Evolutionary conservation across 2,329 filamentous ascomycete species (phyloP), one percentile per base, ranked within the genome.

Genomic region (Tolypocladium sp.): DNA sequence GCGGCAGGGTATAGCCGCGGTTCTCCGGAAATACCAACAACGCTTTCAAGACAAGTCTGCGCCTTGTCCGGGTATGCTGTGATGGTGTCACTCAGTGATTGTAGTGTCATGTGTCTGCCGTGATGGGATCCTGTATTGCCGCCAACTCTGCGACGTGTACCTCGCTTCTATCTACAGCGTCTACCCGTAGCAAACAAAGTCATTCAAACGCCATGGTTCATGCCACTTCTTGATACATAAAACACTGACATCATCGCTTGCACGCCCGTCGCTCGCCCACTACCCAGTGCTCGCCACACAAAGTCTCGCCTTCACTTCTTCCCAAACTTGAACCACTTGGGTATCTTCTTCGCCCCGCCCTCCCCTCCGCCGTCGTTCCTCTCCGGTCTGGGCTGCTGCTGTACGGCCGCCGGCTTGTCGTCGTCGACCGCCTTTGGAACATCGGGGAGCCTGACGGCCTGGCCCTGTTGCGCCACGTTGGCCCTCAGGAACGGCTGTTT

Each of bases 321-420:
- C 9, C 84, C 84, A 58, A 88, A 74, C 71, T 89, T 89, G 46
- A 92, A 73, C 83, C 89, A 91, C 71, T 90, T 91, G 25, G 88
- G 88, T 60, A 81, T 61, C 64, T 78, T 79, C 71, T 79, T 81
- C 12, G 44, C 38, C 13, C 65, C 70, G 57, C 73, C 70, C 46
- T 75, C 74, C 13, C 70, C 72, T 57, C 76, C 68, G 57, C 74
- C 70, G 57, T 74, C 71, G 22, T 70, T 68, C 64, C 73, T 71
- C 62, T 76, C 67, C 13, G 71, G 63, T 58, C 69, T 71, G 17
- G 68, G 65, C n/a, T 67, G 66, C 5, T 65, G 62, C 58, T 63
- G 58, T 12, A 58, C 38, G 2, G 57, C 46, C 4, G 64, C 61
- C 33, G 64, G 68, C 2, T 70, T 70, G 35, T 74, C 72, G 20